Conservation (phyloP, 495 filamentous ascomycete species). For the Neurospora africana region DNA sequence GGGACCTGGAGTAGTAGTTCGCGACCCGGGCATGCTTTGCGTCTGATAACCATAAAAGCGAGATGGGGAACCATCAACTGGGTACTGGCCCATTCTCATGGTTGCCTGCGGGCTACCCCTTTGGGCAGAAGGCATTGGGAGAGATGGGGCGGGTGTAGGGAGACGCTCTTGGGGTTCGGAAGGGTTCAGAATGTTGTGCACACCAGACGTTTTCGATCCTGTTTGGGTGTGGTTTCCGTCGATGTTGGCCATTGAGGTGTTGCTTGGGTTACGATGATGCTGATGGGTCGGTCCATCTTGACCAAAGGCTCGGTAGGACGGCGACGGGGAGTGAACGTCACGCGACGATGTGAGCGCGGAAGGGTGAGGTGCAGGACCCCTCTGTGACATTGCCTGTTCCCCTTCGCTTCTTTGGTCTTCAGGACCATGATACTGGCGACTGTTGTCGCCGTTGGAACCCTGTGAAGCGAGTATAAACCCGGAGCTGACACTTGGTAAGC, state of each 20-base stretch:
- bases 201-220: slow-evolving; percentile 33
- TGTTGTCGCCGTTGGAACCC: slow-evolving; percentile 10
- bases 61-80: slow-evolving; percentile 21
- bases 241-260: slow-evolving; percentile 15
- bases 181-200: slow-evolving; percentile 44
- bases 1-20: neutral
- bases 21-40: slow-evolving; percentile 13
- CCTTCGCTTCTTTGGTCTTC: slow-evolving; percentile 38
- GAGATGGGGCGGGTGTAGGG: slow-evolving; percentile 11
- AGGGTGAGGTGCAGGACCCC: slow-evolving; percentile 38
- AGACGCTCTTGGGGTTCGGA: slow-evolving; percentile 20
- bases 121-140: slow-evolving; percentile 5
- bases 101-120: slow-evolving; percentile 7
- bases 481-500: slow-evolving; percentile 22
- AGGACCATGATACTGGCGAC: slow-evolving; percentile 45
- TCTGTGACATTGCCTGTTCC: slow-evolving; percentile 53
- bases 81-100: slow-evolving; percentile 19
- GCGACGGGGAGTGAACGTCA: slow-evolving; percentile 17
- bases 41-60: slow-evolving; percentile 19
- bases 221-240: slow-evolving; percentile 25
- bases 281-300: slow-evolving; percentile 16
- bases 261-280: slow-evolving; percentile 23
- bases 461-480: slow-evolving; percentile 8
- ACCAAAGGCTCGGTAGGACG: slow-evolving; percentile 12
- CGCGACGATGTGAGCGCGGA: slow-evolving; percentile 21